These are phyloP conservation scores for Chiua virens DNA, from an alignment of 768 basidiomycete species.

Conservation along the genomic window DNA sequence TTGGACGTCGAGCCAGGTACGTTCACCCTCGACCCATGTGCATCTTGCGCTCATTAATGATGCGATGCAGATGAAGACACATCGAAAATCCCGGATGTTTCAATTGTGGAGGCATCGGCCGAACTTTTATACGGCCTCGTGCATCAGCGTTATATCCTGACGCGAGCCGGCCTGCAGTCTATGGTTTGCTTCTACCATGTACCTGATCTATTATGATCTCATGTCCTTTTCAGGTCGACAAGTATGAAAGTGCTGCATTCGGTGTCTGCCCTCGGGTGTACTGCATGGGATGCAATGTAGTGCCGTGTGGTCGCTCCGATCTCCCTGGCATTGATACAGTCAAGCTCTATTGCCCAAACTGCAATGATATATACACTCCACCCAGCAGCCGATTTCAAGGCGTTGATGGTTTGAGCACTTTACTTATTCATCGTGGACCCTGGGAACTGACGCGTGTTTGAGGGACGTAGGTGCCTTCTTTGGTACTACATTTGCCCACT, in stretches of 20 bases:
- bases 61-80: slow-evolving; percentile 76
- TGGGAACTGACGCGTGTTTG: slow-evolving; percentile 15
- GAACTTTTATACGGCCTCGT: slow-evolving; percentile 97
- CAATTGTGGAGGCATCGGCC: slow-evolving; percentile 96
- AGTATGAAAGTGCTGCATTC: slow-evolving; percentile 90
- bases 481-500: slow-evolving; percentile 96
- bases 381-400: slow-evolving; percentile 94
- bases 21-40: slow-evolving; percentile 28
- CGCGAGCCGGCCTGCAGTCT: slow-evolving; percentile 87
- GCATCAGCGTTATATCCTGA: slow-evolving; percentile 96
- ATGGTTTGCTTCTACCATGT: slow-evolving; percentile 62
- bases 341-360: slow-evolving; percentile 97
- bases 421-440: slow-evolving; percentile 5
- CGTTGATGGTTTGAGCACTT: slow-evolving; percentile 72
- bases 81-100: slow-evolving; percentile 95
- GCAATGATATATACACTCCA: slow-evolving; percentile 94
- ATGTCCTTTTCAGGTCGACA: slow-evolving; percentile 68
- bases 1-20: slow-evolving; percentile 97
- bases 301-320: slow-evolving; percentile 95
- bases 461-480: slow-evolving; percentile 86
- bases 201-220: slow-evolving; percentile 17
- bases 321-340: slow-evolving; percentile 96
- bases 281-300: slow-evolving; percentile 84
- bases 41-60: slow-evolving; percentile 10
- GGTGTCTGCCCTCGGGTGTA: slow-evolving; percentile 95